Conservation (phyloP, 106 monocot species). For the Apostasia shenzhenica region DNA sequence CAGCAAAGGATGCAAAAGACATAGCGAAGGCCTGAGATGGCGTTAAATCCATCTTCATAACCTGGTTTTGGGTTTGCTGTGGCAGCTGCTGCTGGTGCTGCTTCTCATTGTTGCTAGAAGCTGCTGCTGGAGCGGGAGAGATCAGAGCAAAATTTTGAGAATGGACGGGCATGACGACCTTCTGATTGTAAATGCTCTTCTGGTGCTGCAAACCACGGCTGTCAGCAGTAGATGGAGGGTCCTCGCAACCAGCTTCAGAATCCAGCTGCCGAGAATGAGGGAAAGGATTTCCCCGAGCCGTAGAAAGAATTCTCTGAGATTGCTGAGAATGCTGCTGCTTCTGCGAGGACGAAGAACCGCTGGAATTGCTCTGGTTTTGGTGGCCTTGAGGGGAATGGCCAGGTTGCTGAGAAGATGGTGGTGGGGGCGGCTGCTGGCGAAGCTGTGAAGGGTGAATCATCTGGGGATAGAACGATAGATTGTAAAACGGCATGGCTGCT, state of each 20-base stretch:
- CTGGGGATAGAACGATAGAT: slow-evolving; percentile 61
- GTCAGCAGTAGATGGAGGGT: slow-evolving; percentile 35
- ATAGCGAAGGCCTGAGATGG: slow-evolving; percentile 67
- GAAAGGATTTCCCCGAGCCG: slow-evolving; percentile 12
- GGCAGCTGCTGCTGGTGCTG: slow-evolving; percentile 33
- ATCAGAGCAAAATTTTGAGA: slow-evolving; percentile 61
- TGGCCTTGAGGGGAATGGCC: slow-evolving; percentile 24
- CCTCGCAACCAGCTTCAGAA: slow-evolving; percentile 26
- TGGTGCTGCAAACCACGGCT: slow-evolving; percentile 39
- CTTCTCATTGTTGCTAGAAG: no score
- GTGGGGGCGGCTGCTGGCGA: slow-evolving; percentile 29
- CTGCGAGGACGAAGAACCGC: slow-evolving; percentile 64
- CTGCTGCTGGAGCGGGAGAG: slow-evolving; percentile 17
- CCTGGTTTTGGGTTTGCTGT: not conserved
- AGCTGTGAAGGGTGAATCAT: slow-evolving; percentile 71
- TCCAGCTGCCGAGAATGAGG: slow-evolving; percentile 28
- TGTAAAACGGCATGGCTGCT: slow-evolving; percentile 76
- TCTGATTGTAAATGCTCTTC: slow-evolving; percentile 33
- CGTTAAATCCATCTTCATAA: slow-evolving; percentile 27
- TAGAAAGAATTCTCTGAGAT: slow-evolving; percentile 11
- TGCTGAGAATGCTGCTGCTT: slow-evolving; percentile 39
- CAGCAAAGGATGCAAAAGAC: slow-evolving; percentile 54
- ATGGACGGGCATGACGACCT: slow-evolving; percentile 56
- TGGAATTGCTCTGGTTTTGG: slow-evolving; percentile 52
- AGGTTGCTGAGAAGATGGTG: slow-evolving; percentile 9